phyloP scores from a whole-genome alignment of 108 stramenopile species.

The Nannochloropsis gaditana region DNA sequence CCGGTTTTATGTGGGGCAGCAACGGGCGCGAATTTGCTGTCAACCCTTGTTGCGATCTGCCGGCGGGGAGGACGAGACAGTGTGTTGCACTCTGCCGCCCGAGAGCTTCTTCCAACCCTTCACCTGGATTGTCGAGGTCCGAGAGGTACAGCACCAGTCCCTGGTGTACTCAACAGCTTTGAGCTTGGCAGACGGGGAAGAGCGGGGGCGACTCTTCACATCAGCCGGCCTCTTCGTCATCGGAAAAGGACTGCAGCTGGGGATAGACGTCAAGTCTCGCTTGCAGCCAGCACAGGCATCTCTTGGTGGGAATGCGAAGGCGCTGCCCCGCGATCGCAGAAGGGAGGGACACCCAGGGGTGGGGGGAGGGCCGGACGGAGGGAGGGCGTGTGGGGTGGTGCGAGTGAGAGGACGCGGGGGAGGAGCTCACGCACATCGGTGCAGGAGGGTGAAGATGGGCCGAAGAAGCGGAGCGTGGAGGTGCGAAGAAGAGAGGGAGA shows the following conservation, averaged over 20 bases:
- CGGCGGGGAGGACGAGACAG: background rate
- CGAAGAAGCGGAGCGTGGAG: too few species aligned
- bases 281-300: background rate
- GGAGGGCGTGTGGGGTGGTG: background rate
- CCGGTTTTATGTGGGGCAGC: background rate
- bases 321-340: background rate
- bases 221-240: background rate
- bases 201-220: background rate
- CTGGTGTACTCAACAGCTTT: background rate
- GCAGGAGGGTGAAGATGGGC: background rate
- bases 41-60: background rate
- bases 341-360: background rate
- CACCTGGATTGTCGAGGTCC: background rate
- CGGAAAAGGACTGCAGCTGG: conserved; percentile 1
- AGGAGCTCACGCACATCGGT: background rate
- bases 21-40: background rate
- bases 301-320: background rate
- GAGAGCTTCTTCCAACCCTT: background rate
- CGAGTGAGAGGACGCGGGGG: background rate
- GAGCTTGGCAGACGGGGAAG: background rate
- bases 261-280: conserved; percentile 15
- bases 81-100: background rate
- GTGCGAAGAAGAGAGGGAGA: background rate
- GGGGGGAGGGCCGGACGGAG: background rate
- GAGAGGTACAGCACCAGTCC: background rate